A percentile compares a stretch with the other conserved stretches of the same genome.
Evolutionary conservation across 2,329 filamentous ascomycete genomes (phyloP).

Genomic region (Aspergillus oerlinghausenensis): DNA sequence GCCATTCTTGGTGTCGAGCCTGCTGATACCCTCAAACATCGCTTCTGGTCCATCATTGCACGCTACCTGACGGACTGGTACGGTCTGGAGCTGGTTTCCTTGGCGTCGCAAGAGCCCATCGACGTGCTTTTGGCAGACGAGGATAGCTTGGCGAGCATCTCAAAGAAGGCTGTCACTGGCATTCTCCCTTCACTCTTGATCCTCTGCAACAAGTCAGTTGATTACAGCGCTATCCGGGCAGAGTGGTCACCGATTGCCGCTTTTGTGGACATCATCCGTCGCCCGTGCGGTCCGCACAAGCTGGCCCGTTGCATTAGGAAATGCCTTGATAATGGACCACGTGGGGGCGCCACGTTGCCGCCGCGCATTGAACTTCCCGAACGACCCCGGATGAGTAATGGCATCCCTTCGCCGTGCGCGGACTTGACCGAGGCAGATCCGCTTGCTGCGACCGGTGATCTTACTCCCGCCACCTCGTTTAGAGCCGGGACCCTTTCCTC

Average conservation of each 20-base stretch:
- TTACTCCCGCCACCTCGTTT: slow-evolving; percentile 1
- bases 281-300: slow-evolving; percentile 40
- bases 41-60: slow-evolving; percentile 24
- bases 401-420: background rate
- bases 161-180: slow-evolving; percentile 11
- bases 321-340: slow-evolving; percentile 21
- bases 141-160: slow-evolving; percentile 18
- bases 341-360: slow-evolving; percentile 5
- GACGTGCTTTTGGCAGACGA: slow-evolving; percentile 37
- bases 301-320: slow-evolving; percentile 34
- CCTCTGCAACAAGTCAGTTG: slow-evolving; percentile 33
- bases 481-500: slow-evolving; percentile 1
- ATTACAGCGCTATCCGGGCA: slow-evolving; percentile 26
- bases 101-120: slow-evolving; percentile 20
- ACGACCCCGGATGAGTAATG: slow-evolving; percentile 5
- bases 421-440: background rate
- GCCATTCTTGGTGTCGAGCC: slow-evolving; percentile 28
- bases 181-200: slow-evolving; percentile 32
- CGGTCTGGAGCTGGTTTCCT: slow-evolving; percentile 30
- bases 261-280: slow-evolving; percentile 35
- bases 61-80: slow-evolving; percentile 36
- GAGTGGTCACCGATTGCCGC: slow-evolving; percentile 28
- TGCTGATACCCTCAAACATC: slow-evolving; percentile 10
- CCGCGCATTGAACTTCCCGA: slow-evolving; percentile 9
- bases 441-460: slow-evolving; percentile 2